Base-by-base conservation (phyloP, 352 stramenopile genomes). In the Phytophthora lateralis region DNA sequence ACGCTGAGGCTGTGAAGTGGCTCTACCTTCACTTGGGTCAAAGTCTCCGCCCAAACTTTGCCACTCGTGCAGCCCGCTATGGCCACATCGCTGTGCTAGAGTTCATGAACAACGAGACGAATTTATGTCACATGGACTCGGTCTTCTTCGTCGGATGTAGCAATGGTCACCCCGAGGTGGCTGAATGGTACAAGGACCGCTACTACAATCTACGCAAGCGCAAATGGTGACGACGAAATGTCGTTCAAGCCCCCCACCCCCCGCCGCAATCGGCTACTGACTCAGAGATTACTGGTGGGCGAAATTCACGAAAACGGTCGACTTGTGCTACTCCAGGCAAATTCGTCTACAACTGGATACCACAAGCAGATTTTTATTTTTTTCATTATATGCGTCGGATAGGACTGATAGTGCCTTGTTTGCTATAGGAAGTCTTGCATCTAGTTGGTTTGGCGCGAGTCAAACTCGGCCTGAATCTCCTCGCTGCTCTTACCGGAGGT, bases 81-180 rank as follows among this genome's bases (percentile, higher is more conserved):
- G 61, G 48, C 29, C 10, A 62, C 15, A 48, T 75, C 30, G n/a
- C 26, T 10, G 18, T 74, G 4, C 51, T 71, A 24, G 55, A 75
- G 15, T 59, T 62, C 21, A 46, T 70, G 37, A 39, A 45, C 10
- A 44, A 5, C 0, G 27, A 57, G 8, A 50, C 41, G 12, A 37
- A 54, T 17, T 20, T 52, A 2, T 37, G 37, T 6, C 7, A 10
- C 7, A 47, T 59, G n/a, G 0, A 26, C 17, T 32, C 24, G 0
- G 12, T 59, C 10, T 54, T 42, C 15, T 53, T n/a, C 12, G 24
- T 39, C 43, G 57, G 47, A 21, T 27, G 17, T 9, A 30, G 32
- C 8, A 59, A 65, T 27, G 29, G 26, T 1, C 6, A 48, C 24
- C 58, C 58, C 6, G 58, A 61, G 27, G 50, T 60, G 26, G 43